A percentile compares a stretch with the other conserved stretches of the same genome.
These are phyloP conservation scores for Phanerochaete sordida DNA, from an alignment of 768 basidiomycete genomes.

Conservation along the genomic window DNA sequence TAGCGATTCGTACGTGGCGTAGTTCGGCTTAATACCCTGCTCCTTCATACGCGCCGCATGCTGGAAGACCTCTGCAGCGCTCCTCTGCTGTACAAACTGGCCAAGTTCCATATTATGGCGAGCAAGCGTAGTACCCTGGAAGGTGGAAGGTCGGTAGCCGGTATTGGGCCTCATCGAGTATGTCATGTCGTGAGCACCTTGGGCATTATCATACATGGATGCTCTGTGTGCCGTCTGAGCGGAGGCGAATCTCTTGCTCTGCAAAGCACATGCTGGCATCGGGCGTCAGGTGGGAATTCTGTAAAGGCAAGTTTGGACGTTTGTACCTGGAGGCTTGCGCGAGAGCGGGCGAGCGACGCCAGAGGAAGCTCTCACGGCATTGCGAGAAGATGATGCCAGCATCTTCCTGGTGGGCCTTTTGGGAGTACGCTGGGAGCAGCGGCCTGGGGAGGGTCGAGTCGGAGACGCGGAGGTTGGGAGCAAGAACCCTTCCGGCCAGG, in stretches of 20 bases:
- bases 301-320: not conserved
- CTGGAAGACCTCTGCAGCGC: constrained; percentile 38
- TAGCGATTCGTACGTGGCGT: constrained; percentile 53
- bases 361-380: constrained; percentile 14
- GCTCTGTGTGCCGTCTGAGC: not conserved
- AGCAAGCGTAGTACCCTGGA: constrained; percentile 22
- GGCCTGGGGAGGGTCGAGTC: not conserved
- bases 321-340: constrained; percentile 1
- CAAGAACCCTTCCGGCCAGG: not conserved
- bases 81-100: constrained; percentile 32
- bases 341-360: not conserved
- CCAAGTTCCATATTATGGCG: constrained; percentile 30
- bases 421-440: not conserved
- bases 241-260: constrained; percentile 1
- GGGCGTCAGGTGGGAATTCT: not conserved
- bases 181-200: not conserved
- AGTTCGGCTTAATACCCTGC: constrained; percentile 47
- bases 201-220: not conserved
- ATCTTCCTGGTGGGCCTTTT: constrained; percentile 8
- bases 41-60: constrained; percentile 57
- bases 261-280: not conserved
- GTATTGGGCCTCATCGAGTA: not conserved
- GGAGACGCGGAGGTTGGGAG: constrained; percentile 1
- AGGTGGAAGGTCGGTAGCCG: constrained; percentile 18
- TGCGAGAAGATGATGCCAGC: constrained; percentile 25